Evolutionary conservation across 2,329 filamentous ascomycete species (phyloP).

Genomic region (Xylaria arbuscula): DNA sequence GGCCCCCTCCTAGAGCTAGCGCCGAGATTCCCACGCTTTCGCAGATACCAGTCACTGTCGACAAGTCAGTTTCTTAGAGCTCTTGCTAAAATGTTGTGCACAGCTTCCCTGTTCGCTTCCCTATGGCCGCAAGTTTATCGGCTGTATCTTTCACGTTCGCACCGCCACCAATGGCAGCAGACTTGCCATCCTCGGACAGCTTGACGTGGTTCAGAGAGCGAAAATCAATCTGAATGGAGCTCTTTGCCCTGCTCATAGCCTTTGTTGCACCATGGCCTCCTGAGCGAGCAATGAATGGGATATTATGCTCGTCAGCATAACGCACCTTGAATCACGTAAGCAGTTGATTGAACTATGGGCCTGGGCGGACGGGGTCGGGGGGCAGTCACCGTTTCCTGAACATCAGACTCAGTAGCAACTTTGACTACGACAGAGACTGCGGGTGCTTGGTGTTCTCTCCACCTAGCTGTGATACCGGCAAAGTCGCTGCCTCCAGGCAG

Average conservation of each 20-base stretch:
- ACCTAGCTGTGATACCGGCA: conserved; percentile 29
- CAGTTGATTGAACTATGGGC: background rate
- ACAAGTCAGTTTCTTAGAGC: too few relatives aligned
- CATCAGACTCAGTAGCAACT: conserved; percentile 40
- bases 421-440: conserved; percentile 40
- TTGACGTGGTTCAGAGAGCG: conserved; percentile 45
- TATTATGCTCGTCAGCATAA: conserved; percentile 35
- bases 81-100: background rate
- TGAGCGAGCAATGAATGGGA: conserved; percentile 43
- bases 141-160: conserved; percentile 46
- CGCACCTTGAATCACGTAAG: conserved; percentile 34
- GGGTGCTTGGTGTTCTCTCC: conserved; percentile 39
- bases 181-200: conserved; percentile 46
- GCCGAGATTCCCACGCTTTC: conserved; percentile 63
- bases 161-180: conserved; percentile 50
- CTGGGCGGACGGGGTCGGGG: too few relatives aligned
- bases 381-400: conserved; percentile 41
- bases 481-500: conserved; percentile 13
- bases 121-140: conserved; percentile 42
- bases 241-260: conserved; percentile 34
- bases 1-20: conserved; percentile 58
- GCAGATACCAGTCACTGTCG: conserved; percentile 61
- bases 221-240: conserved; percentile 44
- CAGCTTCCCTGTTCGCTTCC: conserved; percentile 47
- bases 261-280: conserved; percentile 46